phyloP scores from a whole-genome alignment of 176 grass and related monocot genomes.

The Themeda triandra region DNA sequence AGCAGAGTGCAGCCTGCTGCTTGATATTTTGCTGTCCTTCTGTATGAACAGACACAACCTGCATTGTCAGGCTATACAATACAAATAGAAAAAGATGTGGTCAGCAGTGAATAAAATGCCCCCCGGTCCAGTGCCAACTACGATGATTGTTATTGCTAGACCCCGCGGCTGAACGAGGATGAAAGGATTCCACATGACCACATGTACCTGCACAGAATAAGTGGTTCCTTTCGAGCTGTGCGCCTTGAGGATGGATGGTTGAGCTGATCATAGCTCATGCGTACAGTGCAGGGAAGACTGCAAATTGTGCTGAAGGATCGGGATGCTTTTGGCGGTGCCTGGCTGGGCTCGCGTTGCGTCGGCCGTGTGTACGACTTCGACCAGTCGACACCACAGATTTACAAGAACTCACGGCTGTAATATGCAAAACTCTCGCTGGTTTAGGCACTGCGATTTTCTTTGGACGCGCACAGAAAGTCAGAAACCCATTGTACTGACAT shows the following conservation, averaged over 20 bases:
- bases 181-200: not conserved
- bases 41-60: not conserved
- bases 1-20: slow-evolving; percentile 58
- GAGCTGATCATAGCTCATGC: not conserved
- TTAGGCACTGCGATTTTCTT: not conserved
- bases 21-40: slow-evolving; percentile 34
- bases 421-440: not conserved
- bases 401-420: not conserved
- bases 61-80: not conserved
- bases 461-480: not conserved
- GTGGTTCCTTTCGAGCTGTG: not conserved
- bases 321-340: not conserved
- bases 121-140: not conserved
- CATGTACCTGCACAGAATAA: not conserved
- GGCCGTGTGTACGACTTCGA: not conserved
- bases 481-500: not conserved
- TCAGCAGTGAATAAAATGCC: not conserved
- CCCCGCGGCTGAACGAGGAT: not conserved
- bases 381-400: not conserved
- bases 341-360: not conserved
- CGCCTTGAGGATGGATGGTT: not conserved
- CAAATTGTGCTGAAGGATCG: not conserved
- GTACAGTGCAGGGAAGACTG: not conserved
- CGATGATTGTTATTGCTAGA: slow-evolving; percentile 7
- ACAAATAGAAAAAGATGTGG: not conserved